A percentile compares a stretch with the other conserved stretches of the same genome.
Evolutionary conservation across 306 rosid genomes (phyloP).

Genomic region (Trifolium subterraneum): DNA sequence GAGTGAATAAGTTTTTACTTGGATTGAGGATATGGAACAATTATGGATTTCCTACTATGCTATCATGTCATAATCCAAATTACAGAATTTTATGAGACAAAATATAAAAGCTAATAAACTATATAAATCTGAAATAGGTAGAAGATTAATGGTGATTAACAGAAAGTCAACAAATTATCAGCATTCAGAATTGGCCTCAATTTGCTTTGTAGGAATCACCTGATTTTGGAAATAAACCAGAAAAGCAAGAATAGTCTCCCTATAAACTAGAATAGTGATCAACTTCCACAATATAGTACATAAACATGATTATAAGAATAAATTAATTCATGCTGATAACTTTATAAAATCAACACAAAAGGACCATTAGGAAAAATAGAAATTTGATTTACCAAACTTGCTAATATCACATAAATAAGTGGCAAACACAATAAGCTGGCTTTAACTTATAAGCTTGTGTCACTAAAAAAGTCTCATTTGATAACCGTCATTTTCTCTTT

Average conservation of each 20-base stretch:
- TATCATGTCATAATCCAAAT: no score
- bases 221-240: slow-evolving; percentile 87
- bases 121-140: not conserved
- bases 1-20: no score
- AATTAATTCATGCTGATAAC: not conserved
- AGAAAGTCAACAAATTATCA: slow-evolving; percentile 28
- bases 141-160: not conserved
- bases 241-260: slow-evolving; percentile 95
- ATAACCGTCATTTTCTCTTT: no score
- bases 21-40: no score
- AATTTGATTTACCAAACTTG: not conserved
- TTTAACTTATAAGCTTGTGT: no score
- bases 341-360: not conserved
- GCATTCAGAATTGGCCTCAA: slow-evolving; percentile 10
- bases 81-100: no score
- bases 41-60: no score
- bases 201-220: slow-evolving; percentile 49
- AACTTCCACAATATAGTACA: slow-evolving; percentile 92
- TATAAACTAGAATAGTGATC: slow-evolving; percentile 80
- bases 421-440: no score
- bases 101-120: no score
- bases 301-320: slow-evolving; percentile 35
- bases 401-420: not conserved
- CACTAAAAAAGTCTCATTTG: no score
- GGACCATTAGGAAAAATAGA: not conserved